Evolutionary conservation across 2,329 filamentous ascomycete genomes (phyloP).

Genomic region (Ceratocystis smalleyi): DNA sequence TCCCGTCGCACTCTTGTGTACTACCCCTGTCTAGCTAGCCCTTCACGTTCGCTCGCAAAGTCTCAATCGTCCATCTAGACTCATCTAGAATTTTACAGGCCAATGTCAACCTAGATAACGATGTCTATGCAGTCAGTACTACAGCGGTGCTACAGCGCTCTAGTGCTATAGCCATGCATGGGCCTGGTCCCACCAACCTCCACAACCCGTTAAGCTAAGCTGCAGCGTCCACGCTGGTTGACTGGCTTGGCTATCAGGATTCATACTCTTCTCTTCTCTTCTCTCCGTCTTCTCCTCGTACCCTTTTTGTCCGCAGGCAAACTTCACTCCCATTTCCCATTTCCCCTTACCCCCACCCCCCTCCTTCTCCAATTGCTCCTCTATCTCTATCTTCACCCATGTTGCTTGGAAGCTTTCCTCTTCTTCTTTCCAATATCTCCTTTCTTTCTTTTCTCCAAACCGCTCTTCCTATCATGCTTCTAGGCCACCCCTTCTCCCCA

Average conservation of each 20-base stretch:
- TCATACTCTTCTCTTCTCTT: background rate
- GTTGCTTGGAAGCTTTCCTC: too few relatives aligned
- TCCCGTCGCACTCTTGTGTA: background rate
- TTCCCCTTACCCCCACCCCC: too few relatives aligned
- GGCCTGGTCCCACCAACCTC: background rate
- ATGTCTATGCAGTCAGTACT: background rate
- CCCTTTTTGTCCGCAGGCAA: background rate
- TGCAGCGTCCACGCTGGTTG: background rate
- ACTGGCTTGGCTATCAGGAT: background rate
- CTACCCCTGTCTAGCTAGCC: accelerated
- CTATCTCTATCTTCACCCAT: too few relatives aligned
- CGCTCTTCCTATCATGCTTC: background rate
- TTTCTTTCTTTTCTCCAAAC: background rate
- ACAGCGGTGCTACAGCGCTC: background rate
- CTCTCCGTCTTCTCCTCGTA: background rate
- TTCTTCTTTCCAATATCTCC: background rate
- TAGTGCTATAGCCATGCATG: background rate
- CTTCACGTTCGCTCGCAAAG: background rate
- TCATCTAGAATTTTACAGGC: background rate
- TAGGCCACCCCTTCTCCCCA: background rate
- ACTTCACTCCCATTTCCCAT: too few relatives aligned
- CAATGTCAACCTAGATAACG: background rate
- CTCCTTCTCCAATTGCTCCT: too few relatives aligned
- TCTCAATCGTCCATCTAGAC: background rate
- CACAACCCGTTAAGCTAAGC: background rate